Base-by-base conservation (phyloP, 331 rosid genomes). In the Malus hybrid region DNA sequence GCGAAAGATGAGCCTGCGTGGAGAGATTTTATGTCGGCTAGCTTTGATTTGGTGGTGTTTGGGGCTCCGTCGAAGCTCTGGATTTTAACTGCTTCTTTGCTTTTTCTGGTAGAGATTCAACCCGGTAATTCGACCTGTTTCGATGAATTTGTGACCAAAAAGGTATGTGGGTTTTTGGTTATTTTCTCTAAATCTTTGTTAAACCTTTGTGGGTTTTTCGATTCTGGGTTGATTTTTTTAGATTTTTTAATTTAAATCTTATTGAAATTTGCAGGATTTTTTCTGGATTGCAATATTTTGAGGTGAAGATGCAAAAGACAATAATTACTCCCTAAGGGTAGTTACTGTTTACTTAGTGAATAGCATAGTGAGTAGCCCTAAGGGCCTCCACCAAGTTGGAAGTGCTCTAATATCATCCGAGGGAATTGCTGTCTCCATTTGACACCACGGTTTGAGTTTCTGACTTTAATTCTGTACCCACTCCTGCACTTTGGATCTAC, bases 131-230 rank as follows among this genome's bases (percentile, higher is more conserved):
- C 73, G 76, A 33, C 2, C 79, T 52, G 84, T 84, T 90, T 93
- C 97, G 88, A 93, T 93, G 97, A 90, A 91, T 91, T 88, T 91
- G 87, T 86, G 89, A 66, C 88, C 89, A 32, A 87, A 78, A 79
- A 90, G 94, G 91, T 90, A 28, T 3, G 85, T 83, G 39, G 14
- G 5, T 27, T 33, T 24, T 14, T n/a, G 0, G 3, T 20, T 5
- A 42, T 13, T 52, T 22, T 24, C 7, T 9, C 24, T 55, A 27
- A 7, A n/a, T 29, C 15, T 55, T n/a, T 2, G 6, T 20, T 29
- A 31, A 36, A 33, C 27, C 34, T n/a, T 12, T 44, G 0, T 34
- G 39, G 57, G 65, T 5, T 28, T 74, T 69, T 24, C 6, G 2
- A 16, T 71, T 27, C 22, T 68, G 44, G 55, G 24, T 34, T 22